These are phyloP conservation scores for Colletotrichum agaves DNA, from an alignment of 2,329 filamentous ascomycete species.

Conservation along the genomic window DNA sequence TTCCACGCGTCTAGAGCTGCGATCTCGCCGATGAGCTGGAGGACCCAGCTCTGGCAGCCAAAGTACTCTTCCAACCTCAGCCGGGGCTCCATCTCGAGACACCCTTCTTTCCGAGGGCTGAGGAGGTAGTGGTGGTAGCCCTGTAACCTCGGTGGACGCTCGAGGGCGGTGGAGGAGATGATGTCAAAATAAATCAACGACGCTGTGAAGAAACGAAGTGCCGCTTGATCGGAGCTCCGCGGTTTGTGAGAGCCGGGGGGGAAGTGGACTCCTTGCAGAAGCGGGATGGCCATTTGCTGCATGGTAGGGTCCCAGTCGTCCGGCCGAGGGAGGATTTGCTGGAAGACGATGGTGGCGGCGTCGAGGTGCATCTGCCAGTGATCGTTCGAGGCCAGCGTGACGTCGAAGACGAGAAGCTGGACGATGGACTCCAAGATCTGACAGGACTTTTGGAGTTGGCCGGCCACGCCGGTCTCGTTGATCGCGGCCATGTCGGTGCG, in stretches of 20 bases:
- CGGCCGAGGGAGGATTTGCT: conserved; percentile 54
- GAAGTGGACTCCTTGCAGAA: conserved; percentile 25
- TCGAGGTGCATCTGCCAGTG: conserved; percentile 63
- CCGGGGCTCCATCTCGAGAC: conserved; percentile 29
- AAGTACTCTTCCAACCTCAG: conserved; percentile 55
- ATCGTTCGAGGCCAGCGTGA: conserved; percentile 55
- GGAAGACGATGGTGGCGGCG: conserved; percentile 61
- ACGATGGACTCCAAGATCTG: conserved; percentile 61
- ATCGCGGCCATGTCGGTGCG: conserved; percentile 53
- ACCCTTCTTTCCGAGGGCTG: conserved; percentile 42
- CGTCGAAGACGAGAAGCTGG: conserved; percentile 65
- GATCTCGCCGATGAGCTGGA: conserved; percentile 65
- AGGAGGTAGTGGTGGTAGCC: conserved; percentile 55
- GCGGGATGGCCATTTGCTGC: conserved; percentile 36
- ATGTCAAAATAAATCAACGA: conserved; percentile 61
- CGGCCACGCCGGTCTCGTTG: conserved; percentile 45
- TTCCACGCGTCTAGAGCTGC: conserved; percentile 67
- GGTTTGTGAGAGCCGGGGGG: conserved; percentile 45
- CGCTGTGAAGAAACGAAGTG: conserved; percentile 58
- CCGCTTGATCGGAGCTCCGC: conserved; percentile 58
- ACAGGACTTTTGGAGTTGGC: conserved; percentile 48
- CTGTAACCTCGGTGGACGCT: conserved; percentile 53
- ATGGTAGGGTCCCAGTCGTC: conserved; percentile 52
- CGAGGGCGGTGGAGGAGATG: conserved; percentile 59
- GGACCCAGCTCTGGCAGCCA: conserved; percentile 61